Base-by-base conservation (phyloP, 129 eudicot species). In the Sambucus nigra region DNA sequence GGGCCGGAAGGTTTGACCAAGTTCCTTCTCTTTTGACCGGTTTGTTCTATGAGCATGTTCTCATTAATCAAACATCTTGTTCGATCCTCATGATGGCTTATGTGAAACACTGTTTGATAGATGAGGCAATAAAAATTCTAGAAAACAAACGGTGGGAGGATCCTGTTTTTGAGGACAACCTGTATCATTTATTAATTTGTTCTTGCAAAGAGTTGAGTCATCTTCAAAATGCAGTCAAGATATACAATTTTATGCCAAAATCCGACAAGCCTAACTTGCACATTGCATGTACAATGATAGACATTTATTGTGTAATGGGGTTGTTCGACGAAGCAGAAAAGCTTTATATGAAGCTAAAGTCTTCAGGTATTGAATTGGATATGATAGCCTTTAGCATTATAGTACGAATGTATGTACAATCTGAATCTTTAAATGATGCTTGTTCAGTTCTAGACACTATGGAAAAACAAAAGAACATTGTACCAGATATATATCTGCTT, bases 201-300 rank as follows among this genome's bases (percentile, higher is more conserved):
- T 73, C 94, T 2, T 91, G 94, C 74, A 91, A 91, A 60, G 98
- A 91, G 65, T 42, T 72, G 64, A 88, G 80, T 31, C 59, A 47
- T 67, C 76, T 61, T 5, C 80, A 86, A 48, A 75, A 77, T 74
- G 86, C 95, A 49, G 62, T 79, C 53, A 76, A 69, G 73, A 82
- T 91, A 39, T 86, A 73, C 62, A 49, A 64, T 55, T 67, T 64
- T 31, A 85, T 85, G 94, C 87, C 87, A 9, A 69, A 71, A 61
- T 64, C 76, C 35, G 67, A 70, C 47, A 74, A 76, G 52, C 95
- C 84, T 52, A 91, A 85, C 66, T 56, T 91, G 72, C 88, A 86
- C 61, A 91, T 91, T 26, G 62, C 69, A 1, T 80, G 86, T 75
- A 91, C 95, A 25, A 85, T 91, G 95, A 91, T 91, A 9, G 98